Evolutionary conservation across 176 grass and related monocot species (phyloP).

Genomic region (Oryza australiensis): DNA sequence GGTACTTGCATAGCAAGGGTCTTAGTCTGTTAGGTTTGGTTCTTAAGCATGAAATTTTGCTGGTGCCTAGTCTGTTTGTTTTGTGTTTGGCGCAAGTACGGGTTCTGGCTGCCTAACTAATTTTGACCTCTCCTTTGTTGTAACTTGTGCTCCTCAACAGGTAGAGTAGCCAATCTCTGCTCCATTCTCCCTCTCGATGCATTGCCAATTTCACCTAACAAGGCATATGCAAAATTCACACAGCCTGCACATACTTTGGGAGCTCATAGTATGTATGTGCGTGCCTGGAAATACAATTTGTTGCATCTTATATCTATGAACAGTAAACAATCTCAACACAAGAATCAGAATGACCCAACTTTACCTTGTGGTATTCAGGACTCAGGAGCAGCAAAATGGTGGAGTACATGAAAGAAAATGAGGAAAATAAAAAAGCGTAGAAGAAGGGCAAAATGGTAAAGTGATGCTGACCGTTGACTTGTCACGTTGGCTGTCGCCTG

Average conservation of each 20-base stretch:
- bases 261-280: too few species aligned
- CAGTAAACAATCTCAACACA: not conserved
- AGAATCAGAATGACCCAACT: too few species aligned
- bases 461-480: not conserved
- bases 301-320: not conserved
- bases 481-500: not conserved
- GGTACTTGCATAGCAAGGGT: not conserved
- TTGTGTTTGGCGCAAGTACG: not conserved
- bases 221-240: too few species aligned
- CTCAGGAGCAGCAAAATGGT: too few species aligned
- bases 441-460: not conserved
- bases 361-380: too few species aligned
- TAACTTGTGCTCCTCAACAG: not conserved
- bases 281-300: too few species aligned
- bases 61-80: not conserved
- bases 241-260: too few species aligned
- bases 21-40: not conserved
- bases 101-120: not conserved
- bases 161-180: not conserved
- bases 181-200: not conserved
- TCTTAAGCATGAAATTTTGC: not conserved
- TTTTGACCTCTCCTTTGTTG: not conserved
- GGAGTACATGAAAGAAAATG: not conserved
- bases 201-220: not conserved
- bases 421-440: not conserved